A percentile compares a stretch with the other conserved stretches of the same genome.
phyloP scores from a whole-genome alignment of 2,329 filamentous ascomycete species.

The Fusarium temperatum region DNA sequence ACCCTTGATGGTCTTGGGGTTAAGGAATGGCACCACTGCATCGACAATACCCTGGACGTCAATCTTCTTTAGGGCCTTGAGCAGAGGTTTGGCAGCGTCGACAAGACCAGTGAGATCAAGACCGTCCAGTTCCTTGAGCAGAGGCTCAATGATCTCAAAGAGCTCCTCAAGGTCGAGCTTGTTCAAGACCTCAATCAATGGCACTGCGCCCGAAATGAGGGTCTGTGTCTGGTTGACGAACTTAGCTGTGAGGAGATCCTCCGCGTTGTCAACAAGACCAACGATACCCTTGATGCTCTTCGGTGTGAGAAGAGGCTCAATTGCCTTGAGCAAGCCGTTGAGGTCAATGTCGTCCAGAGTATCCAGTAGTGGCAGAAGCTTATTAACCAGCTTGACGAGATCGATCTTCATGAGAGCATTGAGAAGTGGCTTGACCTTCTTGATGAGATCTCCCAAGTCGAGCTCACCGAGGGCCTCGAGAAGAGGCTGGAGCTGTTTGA shows the following conservation, averaged over 20 bases:
- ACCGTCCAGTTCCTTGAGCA: slow-evolving; percentile 48
- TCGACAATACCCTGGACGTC: slow-evolving; percentile 50
- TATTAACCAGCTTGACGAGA: slow-evolving; percentile 41
- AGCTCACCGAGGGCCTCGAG: slow-evolving; percentile 46
- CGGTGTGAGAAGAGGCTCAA: slow-evolving; percentile 49
- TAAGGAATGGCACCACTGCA: slow-evolving; percentile 52
- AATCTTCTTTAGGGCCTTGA: slow-evolving; percentile 50
- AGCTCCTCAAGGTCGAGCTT: slow-evolving; percentile 51
- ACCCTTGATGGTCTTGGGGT: slow-evolving; percentile 49
- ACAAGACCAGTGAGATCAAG: slow-evolving; percentile 49
- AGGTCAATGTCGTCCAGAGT: slow-evolving; percentile 47
- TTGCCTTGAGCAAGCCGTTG: slow-evolving; percentile 44
- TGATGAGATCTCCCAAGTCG: slow-evolving; percentile 46
- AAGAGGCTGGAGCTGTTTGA: slow-evolving; percentile 44
- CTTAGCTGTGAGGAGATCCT: slow-evolving; percentile 48
- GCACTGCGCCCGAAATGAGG: slow-evolving; percentile 50
- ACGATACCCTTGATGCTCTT: slow-evolving; percentile 48
- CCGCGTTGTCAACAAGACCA: slow-evolving; percentile 49
- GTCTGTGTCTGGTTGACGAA: slow-evolving; percentile 55
- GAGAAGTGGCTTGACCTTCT: slow-evolving; percentile 44
- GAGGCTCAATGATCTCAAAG: slow-evolving; percentile 47
- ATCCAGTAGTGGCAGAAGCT: slow-evolving; percentile 46
- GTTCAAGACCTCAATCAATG: slow-evolving; percentile 48
- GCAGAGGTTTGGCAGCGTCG: slow-evolving; percentile 48
- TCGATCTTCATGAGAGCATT: slow-evolving; percentile 45